Base-by-base conservation (phyloP, 805 yeast genomes). In the Lachancea cidri region DNA sequence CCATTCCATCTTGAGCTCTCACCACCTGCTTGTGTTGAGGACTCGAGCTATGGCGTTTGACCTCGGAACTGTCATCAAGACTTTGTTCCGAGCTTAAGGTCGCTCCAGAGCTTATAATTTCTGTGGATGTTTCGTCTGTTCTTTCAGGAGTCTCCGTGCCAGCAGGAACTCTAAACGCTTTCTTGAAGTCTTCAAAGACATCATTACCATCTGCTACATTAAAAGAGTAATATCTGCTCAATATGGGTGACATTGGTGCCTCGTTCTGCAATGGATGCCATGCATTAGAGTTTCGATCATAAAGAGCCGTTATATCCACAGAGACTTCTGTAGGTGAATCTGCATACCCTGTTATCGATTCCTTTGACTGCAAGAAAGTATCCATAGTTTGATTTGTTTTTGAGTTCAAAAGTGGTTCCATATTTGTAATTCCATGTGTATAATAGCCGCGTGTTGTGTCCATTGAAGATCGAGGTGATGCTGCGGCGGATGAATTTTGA, bases 251-350 rank as follows among this genome's bases (percentile, higher is more conserved):
- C 14, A 48, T 35, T 2, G 47, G 39, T 15, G 38, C 22, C 16
- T 40, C 46, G 31, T 47, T 43, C 30, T 55, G 59, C 8, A 53
- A 39, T 5, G 63, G 58, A 32, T 55, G 58, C 60, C 62, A 52
- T 8, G 48, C 48, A 34, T 45, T 51, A 14, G 57, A 46, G 39
- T 53, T 57, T 14, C 52, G 46, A 15, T 52, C 53, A 36, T 63
- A 65, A 31, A 67, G 48, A 1, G 68, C 65, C 1, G 70, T 66
- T 4, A 66, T 64, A 43, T 66, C 71, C 29, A 64, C 64, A 3
- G 69, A 60, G 0, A 64, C 49, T 35, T 62, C 62, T 3, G 53
- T 38, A 6, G 59, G 50, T 4, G 40, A 41, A 20, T 45, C 50
- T 1, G 46, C 31, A 27, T 43, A 42, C 13, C 53, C 53, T 8